Base-by-base conservation (phyloP, 805 yeast species). In the Saccharomyces mikatae region DNA sequence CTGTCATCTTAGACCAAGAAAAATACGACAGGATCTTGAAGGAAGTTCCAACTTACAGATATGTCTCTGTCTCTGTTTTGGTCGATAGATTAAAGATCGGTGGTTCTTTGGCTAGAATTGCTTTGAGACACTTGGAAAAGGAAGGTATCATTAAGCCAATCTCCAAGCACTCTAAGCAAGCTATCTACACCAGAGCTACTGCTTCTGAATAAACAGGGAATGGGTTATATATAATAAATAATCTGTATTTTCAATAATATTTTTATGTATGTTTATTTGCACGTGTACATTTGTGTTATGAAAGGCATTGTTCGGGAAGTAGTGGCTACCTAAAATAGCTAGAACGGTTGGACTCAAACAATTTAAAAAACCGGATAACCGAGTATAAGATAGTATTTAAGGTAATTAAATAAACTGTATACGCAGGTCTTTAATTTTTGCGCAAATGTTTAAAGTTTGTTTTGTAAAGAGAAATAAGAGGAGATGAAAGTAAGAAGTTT, bases 1-100 rank as follows among this genome's bases (percentile, higher is more conserved):
- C 90, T 75, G 91, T 94, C 74, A 81, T 88, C 78, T 83, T 94
- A 74, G 99, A 94, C 80, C 97, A 94, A 83, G 96, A 94, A 70
- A 89, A 92, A 77, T 92, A 87, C 83, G 99, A 94, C 95, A 89
- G 97, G 84, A 88, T 94, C 81, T 77, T 90, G 81, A 94, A 94
- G 88, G 99, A 94, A 75, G 97, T 91, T 61, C 97, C 97, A 81
- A 89, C 97, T 71, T 94, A 86, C 94, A 92, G 92, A 86, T 90
- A 82, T 77, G 95, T 94, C 67, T 90, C 99, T 61, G 96, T 94
- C 71, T 92, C 98, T 65, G 97, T 92, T 65, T 84, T 94, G 72
- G 99, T 94, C 74, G 99, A 94, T 80, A 91, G 99, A 84, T 85
- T 94, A 79, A 94, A 94, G 94, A 81, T 94, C 71, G 96, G 96